Percentiles rank a stretch among this genome's conserved stretches.
Evolutionary conservation across 2,329 filamentous ascomycete species (phyloP).

Genomic region (Aspergillus nomiae): DNA sequence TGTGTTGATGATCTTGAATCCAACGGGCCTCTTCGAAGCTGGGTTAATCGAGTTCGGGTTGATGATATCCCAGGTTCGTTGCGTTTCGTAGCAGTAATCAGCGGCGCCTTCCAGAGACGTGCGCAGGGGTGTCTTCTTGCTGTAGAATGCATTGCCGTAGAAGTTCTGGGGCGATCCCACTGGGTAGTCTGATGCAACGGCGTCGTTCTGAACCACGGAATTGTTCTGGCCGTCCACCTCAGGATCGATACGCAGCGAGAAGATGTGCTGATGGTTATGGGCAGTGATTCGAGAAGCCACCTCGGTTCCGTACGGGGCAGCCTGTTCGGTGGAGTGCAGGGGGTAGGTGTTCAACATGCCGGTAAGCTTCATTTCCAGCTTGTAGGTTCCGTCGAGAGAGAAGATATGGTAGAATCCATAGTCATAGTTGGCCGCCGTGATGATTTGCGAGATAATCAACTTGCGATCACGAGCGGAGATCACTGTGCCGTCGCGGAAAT

Average conservation of each 20-base stretch:
- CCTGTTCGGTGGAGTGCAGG: constrained; percentile 72
- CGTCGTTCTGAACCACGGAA: constrained; percentile 57
- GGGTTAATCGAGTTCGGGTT: constrained; percentile 29
- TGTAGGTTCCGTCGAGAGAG: constrained; percentile 85
- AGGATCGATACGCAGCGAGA: constrained; percentile 82
- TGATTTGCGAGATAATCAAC: constrained; percentile 83
- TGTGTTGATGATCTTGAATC: constrained; percentile 32
- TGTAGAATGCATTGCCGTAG: constrained; percentile 64
- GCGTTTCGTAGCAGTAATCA: constrained; percentile 55
- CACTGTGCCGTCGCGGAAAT: constrained; percentile 83
- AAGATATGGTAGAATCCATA: constrained; percentile 85
- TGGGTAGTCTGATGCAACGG: constrained; percentile 38
- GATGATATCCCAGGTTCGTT: constrained; percentile 34
- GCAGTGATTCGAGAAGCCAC: constrained; percentile 87
- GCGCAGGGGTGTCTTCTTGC: constrained; percentile 43
- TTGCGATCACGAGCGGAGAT: constrained; percentile 84
- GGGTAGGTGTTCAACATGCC: constrained; percentile 89
- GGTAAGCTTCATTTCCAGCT: constrained; percentile 85
- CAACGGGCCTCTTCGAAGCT: constrained; percentile 27
- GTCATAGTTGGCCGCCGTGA: constrained; percentile 93
- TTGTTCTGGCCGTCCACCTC: constrained; percentile 83
- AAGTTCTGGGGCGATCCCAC: constrained; percentile 68
- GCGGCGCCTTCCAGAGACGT: constrained; percentile 51
- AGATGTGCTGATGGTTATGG: constrained; percentile 92
- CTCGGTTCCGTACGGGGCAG: constrained; percentile 82